Percentiles rank a stretch among this genome's conserved stretches.
These are phyloP conservation scores for Botryotinia calthae DNA, from an alignment of 2,329 filamentous ascomycete species.

Conservation along the genomic window DNA sequence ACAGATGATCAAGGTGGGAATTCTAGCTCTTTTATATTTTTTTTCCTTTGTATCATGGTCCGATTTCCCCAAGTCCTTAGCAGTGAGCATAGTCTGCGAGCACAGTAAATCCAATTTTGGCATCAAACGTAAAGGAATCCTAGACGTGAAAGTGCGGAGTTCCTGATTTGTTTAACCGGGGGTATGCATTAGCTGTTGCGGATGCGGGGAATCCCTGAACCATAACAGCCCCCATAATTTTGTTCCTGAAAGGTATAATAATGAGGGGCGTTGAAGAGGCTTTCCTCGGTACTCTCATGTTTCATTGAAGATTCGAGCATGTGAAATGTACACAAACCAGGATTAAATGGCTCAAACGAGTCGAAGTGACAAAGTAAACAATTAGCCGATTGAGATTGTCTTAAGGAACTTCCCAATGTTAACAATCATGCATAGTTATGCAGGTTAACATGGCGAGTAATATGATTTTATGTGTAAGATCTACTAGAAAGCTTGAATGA, in stretches of 20 bases:
- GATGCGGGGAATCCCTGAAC: constrained; percentile 14
- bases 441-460: background rate
- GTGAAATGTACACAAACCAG: background rate
- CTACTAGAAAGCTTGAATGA: background rate
- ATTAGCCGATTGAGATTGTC: background rate
- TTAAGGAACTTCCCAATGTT: constrained; percentile 7
- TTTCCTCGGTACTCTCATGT: background rate
- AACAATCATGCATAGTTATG: background rate
- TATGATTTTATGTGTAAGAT: background rate
- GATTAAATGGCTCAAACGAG: background rate
- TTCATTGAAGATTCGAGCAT: background rate
- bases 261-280: background rate
- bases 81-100: background rate
- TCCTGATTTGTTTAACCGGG: background rate
- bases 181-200: background rate
- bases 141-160: background rate
- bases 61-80: background rate
- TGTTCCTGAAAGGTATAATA: background rate
- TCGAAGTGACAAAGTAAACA: background rate
- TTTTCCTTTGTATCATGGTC: background rate
- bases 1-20: background rate
- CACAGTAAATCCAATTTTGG: background rate
- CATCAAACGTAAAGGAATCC: background rate
- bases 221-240: background rate
- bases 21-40: background rate